Base-by-base conservation (phyloP, 1,139 yeast genomes). In the Yamadazyma epiphylla region DNA sequence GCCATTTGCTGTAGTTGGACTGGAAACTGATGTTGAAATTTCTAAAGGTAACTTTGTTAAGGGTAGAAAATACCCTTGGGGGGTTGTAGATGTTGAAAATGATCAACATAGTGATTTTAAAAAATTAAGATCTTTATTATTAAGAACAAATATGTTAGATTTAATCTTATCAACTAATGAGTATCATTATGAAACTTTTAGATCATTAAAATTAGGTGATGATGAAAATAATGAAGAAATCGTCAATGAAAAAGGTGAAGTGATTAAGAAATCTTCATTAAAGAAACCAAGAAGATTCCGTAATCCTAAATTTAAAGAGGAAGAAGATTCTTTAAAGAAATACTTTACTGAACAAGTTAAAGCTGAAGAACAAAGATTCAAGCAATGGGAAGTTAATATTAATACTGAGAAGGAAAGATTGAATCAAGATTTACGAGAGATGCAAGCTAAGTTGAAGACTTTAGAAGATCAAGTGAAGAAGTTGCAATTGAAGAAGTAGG, bases 11-110 rank as follows among this genome's bases (percentile, higher is more conserved):
- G 71, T 91, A 16, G 80, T 91, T 59, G 96, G 96, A 2, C 82
- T 95, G 8, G 96, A 87, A 55, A 81, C 81, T 40, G 95, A 85
- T 50, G 81, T 79, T 39, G 89, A 86, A 51, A 70, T 81, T 30
- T 70, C 79, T 15, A 79, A 82, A 27, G 96, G 96, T 23, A 72
- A 76, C 42, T 67, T 74, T 41, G 89, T 87, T 28, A 75, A 84
- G 42, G 98, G 96, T 27, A 81, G 99, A 61, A 86, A 86, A 57
- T 91, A 91, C 55, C 89, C 95, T 40, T 91, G 98, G 98, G 98
- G 98, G 26, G 70, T 86, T 32, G 97, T 91, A 30, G 97, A 91
- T 59, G 96, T 91, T 31, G 98, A 91, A 59, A 91, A 91, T 58
- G 97, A 89, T 53, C 74, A 74, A 39, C 97, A 91, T 57, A 89